Base-by-base conservation (phyloP, 805 yeast genomes). In the Jamesozyma gamospora region DNA sequence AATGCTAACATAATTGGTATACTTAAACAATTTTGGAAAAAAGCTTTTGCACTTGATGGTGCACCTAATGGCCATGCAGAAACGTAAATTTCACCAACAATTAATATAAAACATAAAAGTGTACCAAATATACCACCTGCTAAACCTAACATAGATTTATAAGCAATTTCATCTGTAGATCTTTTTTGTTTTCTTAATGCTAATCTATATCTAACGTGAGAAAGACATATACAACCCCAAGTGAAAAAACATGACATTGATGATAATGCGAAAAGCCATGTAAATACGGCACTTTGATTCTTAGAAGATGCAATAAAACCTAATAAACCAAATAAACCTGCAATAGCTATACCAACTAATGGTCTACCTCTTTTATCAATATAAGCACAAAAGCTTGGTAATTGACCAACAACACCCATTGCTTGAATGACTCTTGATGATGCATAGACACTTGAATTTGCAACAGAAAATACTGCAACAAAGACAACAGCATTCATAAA, bases 401-500 rank as follows among this genome's bases (percentile, higher is more conserved):
- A 82, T 52, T 74, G 71, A 15, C 84, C 82, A 58, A 78, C 82
- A 44, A 76, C 77, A n/a, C 86, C 77, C 50, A 81, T 64, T 26
- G 82, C 71, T 44, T 77, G 75, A 40, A 81, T 56, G n/a, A 84
- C 70, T 68, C 88, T 73, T 33, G 87, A 78, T 49, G 79, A 70
- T 19, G 79, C 82, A 56, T 71, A 81, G 35, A 79, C 78, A 2
- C 87, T 77, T 19, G 87, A 76, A 64, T 81, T 81, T 54, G 85
- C 87, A 40, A 80, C 87, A 7, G 87, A 80, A 39, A 79, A 56
- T 24, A 81, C 86, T 1, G 87, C 79, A 39, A 81, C 55, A 60
- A 81, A 63, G 49, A 81, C 79, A 36, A 80, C 85, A 15, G 76
- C 83, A 55, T 81, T 81, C 66, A 81, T 78, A 47, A 81, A 76